phyloP scores from a whole-genome alignment of 2,329 filamentous ascomycete genomes.

The Claviceps arundinis region DNA sequence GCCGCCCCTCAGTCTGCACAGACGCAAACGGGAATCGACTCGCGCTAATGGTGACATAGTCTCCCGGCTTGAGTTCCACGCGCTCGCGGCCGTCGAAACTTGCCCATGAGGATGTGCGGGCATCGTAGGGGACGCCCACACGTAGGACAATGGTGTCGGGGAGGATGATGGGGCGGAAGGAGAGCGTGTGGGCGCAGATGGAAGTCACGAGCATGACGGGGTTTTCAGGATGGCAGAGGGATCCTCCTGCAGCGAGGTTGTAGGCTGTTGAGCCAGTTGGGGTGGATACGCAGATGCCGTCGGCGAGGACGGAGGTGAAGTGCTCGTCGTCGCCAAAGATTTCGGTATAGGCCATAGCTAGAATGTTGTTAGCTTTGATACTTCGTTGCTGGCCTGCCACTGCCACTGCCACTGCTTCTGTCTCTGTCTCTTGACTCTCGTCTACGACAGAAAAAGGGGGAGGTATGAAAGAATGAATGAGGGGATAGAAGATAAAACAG shows the following conservation, averaged over 20 bases:
- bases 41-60: slow-evolving; percentile 76
- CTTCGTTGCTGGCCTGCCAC: no score
- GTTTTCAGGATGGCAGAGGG: slow-evolving; percentile 89
- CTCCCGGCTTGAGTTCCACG: slow-evolving; percentile 62
- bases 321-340: slow-evolving; percentile 92
- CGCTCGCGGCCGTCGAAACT: slow-evolving; percentile 92
- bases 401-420: no score
- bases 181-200: slow-evolving; percentile 89
- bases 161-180: slow-evolving; percentile 90
- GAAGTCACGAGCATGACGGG: slow-evolving; percentile 90
- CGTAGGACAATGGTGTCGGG: slow-evolving; percentile 92
- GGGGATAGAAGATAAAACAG: no score
- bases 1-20: slow-evolving; percentile 54
- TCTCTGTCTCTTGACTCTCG: no score
- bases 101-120: slow-evolving; percentile 84
- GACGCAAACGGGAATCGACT: slow-evolving; percentile 69
- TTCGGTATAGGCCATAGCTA: slow-evolving; percentile 83
- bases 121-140: slow-evolving; percentile 88
- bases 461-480: not conserved
- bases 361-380: not conserved
- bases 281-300: slow-evolving; percentile 86
- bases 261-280: slow-evolving; percentile 93
- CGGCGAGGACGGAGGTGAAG: slow-evolving; percentile 85
- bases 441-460: not conserved
- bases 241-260: slow-evolving; percentile 90